Evolutionary conservation across 2,329 filamentous ascomycete genomes (phyloP), one percentile per base, ranked within the genome.

Genomic region (Tolypocladium amazonense): DNA sequence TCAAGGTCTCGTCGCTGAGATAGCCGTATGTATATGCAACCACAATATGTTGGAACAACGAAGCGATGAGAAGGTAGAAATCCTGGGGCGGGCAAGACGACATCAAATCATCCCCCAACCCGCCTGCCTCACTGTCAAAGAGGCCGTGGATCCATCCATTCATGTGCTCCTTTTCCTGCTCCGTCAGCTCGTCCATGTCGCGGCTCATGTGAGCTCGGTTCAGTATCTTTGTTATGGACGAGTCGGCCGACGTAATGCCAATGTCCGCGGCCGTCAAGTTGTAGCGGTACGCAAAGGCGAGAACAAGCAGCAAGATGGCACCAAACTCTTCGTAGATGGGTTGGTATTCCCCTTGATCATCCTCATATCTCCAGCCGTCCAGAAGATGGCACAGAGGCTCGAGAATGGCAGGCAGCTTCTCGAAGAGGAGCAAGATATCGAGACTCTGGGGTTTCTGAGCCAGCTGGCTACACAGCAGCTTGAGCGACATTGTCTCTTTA

Each of bases 251-350:
- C 25, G 77, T 74, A 27, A 82, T 76, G 2, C 88, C 89, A 37
- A 92, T 76, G 41, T 92, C 88, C 4, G 81, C 73, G 7, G 79
- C 75, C 0, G 79, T 81, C 12, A 94, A 77, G 57, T 84, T 82
- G 67, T 92, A 93, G 18, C 90, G 86, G 68, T 90, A 83, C n/a
- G 88, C 81, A 63, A 92, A 87, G 0, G 88, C 88, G 57, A 92
- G 73, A 0, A 92, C 80, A 2, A 94, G 77, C 1, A 94, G 79
- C 9, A 94, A 74, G 20, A 92, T 86, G 0, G 88, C 85, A 0
- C 89, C 89, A 65, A 93, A 94, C 66, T 95, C 90, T 67, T 94
- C 90, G 66, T 94, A 94, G 0, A 92, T 85, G 0, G 89, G 89
- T 69, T 93, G 90, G 66, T 91, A 91, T 69, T 94, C 90, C 58